These are phyloP conservation scores for Aspergillus panamensis DNA, from an alignment of 495 filamentous ascomycete genomes.

Conservation along the genomic window DNA sequence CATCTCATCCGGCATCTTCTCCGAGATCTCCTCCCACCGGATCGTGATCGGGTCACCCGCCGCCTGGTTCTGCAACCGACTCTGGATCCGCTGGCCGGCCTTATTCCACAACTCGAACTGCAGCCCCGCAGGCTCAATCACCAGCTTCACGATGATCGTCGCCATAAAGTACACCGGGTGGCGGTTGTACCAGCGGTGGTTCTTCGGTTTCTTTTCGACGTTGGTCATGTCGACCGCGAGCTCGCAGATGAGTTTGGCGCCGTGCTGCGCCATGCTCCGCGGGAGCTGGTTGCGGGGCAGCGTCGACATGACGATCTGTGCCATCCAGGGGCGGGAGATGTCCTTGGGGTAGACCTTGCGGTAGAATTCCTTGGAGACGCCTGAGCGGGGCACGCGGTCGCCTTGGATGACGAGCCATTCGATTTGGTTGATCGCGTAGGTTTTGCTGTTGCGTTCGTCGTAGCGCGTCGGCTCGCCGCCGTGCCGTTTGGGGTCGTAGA, in stretches of 20 bases:
- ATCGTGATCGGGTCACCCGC: constrained; percentile 2
- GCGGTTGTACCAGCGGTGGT: constrained; percentile 40
- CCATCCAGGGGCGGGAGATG: neutral
- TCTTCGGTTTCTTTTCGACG: constrained; percentile 46
- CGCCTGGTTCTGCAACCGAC: neutral
- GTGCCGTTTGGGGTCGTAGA: constrained; percentile 46
- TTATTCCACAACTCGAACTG: constrained; percentile 9
- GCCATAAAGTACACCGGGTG: constrained; percentile 9
- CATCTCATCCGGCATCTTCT: constrained; percentile 16
- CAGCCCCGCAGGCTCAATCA: constrained; percentile 6
- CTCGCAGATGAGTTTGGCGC: constrained; percentile 34
- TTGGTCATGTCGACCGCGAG: constrained; percentile 26
- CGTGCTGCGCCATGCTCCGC: constrained; percentile 2
- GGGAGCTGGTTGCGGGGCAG: neutral
- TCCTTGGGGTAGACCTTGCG: constrained; percentile 10
- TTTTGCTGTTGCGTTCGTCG: constrained; percentile 46
- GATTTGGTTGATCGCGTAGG: constrained; percentile 49
- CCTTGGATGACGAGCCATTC: constrained; percentile 48
- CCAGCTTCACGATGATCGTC: constrained; percentile 8
- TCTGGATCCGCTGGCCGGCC: neutral
- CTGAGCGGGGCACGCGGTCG: constrained; percentile 2
- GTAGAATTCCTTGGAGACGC: neutral
- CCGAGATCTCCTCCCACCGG: constrained; percentile 7
- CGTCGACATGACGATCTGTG: constrained; percentile 12
- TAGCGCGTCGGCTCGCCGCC: constrained; percentile 35